These are phyloP conservation scores for Elsinoe batatas DNA, from an alignment of 2,329 filamentous ascomycete species.

Conservation along the genomic window DNA sequence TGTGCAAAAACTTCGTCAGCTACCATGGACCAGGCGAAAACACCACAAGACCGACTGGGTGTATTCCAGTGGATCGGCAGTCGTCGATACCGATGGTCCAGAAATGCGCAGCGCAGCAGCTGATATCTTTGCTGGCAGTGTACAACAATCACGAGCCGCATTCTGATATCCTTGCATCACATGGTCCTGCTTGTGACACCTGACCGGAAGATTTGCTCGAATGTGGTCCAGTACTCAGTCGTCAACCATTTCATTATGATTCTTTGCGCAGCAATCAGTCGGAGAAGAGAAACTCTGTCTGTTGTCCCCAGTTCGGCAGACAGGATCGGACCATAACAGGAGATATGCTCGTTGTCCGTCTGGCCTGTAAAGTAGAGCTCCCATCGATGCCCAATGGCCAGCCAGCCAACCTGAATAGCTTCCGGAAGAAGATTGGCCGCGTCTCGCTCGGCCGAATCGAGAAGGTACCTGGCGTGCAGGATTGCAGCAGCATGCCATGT, in stretches of 20 bases:
- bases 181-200: not conserved
- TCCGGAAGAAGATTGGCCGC: not conserved
- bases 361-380: not conserved
- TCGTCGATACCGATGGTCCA: too few relatives aligned
- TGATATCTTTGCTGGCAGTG: too few relatives aligned
- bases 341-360: not conserved
- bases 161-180: too few relatives aligned
- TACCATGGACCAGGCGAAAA: too few relatives aligned
- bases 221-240: not conserved
- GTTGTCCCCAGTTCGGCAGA: not conserved
- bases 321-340: not conserved
- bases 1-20: too few relatives aligned
- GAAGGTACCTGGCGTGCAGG: not conserved
- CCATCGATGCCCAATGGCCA: not conserved
- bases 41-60: too few relatives aligned
- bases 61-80: too few relatives aligned
- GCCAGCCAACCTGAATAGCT: not conserved
- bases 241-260: not conserved
- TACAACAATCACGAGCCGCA: too few relatives aligned
- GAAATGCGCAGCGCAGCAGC: too few relatives aligned
- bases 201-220: not conserved
- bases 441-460: not conserved
- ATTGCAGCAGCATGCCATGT: constrained; percentile 5
- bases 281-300: not conserved
- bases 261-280: not conserved